Conservation (phyloP, 2,329 filamentous ascomycete genomes). For the Aspergillus quadrilineatus region DNA sequence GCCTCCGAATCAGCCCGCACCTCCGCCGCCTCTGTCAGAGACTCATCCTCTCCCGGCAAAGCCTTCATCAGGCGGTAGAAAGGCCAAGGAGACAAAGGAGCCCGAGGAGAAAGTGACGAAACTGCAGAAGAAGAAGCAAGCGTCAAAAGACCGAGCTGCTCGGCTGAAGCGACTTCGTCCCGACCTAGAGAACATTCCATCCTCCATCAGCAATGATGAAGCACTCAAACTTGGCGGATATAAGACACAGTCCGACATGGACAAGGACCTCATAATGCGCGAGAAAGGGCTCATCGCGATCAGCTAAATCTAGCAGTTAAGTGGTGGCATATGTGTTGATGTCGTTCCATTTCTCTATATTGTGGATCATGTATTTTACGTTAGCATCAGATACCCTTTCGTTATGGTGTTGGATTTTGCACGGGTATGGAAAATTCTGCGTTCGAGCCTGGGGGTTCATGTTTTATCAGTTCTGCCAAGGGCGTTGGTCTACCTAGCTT, state of each 20-base stretch:
- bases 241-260: conserved; percentile 32
- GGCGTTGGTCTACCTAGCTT: neutral
- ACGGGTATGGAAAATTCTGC: neutral
- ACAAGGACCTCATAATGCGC: conserved; percentile 28
- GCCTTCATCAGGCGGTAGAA: conserved; percentile 19
- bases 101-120: conserved; percentile 26
- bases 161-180: conserved; percentile 32
- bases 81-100: conserved; percentile 16
- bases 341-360: neutral
- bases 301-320: conserved; percentile 4
- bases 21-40: conserved; percentile 22
- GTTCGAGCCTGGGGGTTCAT: neutral
- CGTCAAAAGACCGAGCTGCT: conserved; percentile 30
- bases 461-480: neutral
- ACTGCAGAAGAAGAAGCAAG: conserved; percentile 27
- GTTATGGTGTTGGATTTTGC: conserved; percentile 7
- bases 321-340: neutral
- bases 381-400: conserved; percentile 24
- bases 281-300: conserved; percentile 22
- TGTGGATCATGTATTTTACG: conserved; percentile 11
- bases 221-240: conserved; percentile 35
- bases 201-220: conserved; percentile 29
- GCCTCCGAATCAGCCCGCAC: conserved; percentile 20
- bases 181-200: conserved; percentile 28
- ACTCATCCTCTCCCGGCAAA: conserved; percentile 20